Base-by-base conservation (phyloP, 768 basidiomycete genomes). In the Mycena rosella region DNA sequence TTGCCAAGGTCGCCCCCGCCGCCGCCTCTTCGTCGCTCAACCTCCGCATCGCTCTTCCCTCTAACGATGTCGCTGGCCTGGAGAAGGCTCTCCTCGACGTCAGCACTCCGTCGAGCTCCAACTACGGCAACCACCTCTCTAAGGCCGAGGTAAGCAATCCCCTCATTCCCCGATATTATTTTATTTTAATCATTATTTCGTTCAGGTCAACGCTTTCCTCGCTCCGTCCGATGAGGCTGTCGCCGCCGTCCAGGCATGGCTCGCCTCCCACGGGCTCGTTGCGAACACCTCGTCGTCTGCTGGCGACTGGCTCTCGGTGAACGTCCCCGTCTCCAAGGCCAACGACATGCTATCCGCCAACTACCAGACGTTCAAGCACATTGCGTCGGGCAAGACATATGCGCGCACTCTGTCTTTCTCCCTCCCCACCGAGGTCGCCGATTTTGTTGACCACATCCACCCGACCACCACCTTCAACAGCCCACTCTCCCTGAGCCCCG, bases 191-290 rank as follows among this genome's bases (percentile, higher is more conserved):
- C 20, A 47, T 34, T 3, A 22, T 48, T 48, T 34, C 2, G 27
- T 45, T 30, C 29, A 74, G 71, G 72, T 72, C n/a, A 67, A 74
- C 42, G 59, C 72, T 9, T 71, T 67, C 48, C 44, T 71, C 22
- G 69, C 72, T 0, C 72, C 72, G 11, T 54, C 54, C 18, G 48
- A 48, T 14, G 60, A 66, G 26, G 68, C 72, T 11, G 30, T 65
- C n/a, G 80, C 85, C 57, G 63, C 69, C 18, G 77, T 77, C 27
- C 78, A 78, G 22, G 76, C 79, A 53, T 88, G 87, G 87, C 75
- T 88, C 5, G 74, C 78, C 0, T 78, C 77, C 1, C 76, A 86
- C 55, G 74, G 79, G 15, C 54, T 63, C 30, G 68, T 75, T 38
- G 60, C 81, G 6, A 57, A 73, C 26, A 44, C 2, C 11, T n/a